Evolutionary conservation across 2,329 filamentous ascomycete species (phyloP).

Genomic region (Hypoxylon sp.): DNA sequence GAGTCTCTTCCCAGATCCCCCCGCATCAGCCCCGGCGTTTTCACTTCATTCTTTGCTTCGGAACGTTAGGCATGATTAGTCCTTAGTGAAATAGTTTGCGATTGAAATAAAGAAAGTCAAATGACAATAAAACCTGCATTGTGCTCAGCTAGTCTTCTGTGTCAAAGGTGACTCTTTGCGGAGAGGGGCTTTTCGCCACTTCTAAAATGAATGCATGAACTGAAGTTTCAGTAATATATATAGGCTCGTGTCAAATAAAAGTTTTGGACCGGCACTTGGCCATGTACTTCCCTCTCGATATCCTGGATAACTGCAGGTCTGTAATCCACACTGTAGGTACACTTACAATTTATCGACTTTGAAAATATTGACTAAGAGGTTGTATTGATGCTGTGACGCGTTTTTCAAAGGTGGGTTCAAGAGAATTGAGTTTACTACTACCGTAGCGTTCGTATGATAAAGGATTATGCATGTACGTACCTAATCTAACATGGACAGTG

Average conservation of each 20-base stretch:
- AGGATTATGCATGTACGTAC: constrained; percentile 3
- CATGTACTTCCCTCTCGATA: neutral
- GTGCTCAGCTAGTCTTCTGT: constrained; percentile 10
- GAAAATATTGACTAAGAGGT: constrained; percentile 3
- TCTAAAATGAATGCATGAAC: constrained; percentile 16
- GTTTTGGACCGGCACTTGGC: constrained; percentile 7
- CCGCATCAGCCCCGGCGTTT: constrained; percentile 38
- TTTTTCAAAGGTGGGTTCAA: constrained; percentile 30
- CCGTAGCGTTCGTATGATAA: constrained; percentile 1
- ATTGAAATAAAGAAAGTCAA: constrained; percentile 22
- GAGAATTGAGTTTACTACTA: constrained; percentile 3
- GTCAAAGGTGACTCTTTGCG: neutral
- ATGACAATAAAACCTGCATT: constrained; percentile 4
- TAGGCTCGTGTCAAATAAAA: constrained; percentile 11
- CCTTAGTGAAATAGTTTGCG: constrained; percentile 15
- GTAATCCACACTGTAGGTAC: neutral
- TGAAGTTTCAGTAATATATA: neutral
- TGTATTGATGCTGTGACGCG: constrained; percentile 14
- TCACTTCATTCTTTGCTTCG: constrained; percentile 26
- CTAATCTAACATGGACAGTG: neutral
- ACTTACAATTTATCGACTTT: constrained; percentile 5
- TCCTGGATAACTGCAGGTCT: neutral
- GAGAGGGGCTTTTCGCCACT: constrained; percentile 2
- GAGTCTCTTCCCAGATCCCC: constrained; percentile 18
- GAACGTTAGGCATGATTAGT: constrained; percentile 28